Evolutionary conservation across 768 basidiomycete genomes (phyloP).

Genomic region (Trametes cingulata): DNA sequence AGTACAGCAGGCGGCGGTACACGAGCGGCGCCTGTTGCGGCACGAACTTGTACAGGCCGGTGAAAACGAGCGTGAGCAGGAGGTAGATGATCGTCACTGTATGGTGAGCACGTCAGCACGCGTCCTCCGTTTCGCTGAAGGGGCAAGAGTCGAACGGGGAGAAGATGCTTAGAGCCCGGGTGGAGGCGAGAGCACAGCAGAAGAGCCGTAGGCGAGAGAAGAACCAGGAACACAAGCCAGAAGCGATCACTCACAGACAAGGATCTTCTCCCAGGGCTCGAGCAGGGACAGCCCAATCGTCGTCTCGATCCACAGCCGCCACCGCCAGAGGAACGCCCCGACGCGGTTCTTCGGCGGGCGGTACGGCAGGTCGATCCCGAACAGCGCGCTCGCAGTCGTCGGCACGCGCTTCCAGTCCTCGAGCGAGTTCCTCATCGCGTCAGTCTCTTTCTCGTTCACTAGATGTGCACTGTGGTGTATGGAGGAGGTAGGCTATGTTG

Average conservation of each 20-base stretch:
- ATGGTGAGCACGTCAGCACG: conserved; percentile 5
- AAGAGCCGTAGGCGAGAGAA: not conserved
- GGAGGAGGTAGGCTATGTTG: not conserved
- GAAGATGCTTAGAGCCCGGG: too few species aligned
- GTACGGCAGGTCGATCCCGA: conserved; percentile 32
- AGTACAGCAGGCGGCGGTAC: conserved; percentile 54
- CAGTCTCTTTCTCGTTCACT: not conserved
- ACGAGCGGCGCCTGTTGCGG: conserved; percentile 55
- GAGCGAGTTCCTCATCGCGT: conserved; percentile 17
- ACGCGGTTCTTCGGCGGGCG: conserved; percentile 27
- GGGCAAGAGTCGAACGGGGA: not conserved
- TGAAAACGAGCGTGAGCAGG: conserved; percentile 45
- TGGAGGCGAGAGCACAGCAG: not conserved
- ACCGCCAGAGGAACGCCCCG: conserved; percentile 46
- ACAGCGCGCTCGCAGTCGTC: conserved; percentile 21
- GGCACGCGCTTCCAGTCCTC: conserved; percentile 26
- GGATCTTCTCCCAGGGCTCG: conserved; percentile 69
- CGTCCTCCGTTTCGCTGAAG: not conserved
- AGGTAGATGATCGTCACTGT: conserved; percentile 44
- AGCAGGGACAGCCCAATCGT: conserved; percentile 61
- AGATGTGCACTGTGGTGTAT: not conserved
- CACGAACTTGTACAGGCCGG: conserved; percentile 53
- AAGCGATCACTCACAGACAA: conserved; percentile 49
- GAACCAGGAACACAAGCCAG: not conserved
- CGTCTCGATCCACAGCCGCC: conserved; percentile 56